phyloP scores from a whole-genome alignment of 306 rosid genomes.

The Prosopis cineraria region DNA sequence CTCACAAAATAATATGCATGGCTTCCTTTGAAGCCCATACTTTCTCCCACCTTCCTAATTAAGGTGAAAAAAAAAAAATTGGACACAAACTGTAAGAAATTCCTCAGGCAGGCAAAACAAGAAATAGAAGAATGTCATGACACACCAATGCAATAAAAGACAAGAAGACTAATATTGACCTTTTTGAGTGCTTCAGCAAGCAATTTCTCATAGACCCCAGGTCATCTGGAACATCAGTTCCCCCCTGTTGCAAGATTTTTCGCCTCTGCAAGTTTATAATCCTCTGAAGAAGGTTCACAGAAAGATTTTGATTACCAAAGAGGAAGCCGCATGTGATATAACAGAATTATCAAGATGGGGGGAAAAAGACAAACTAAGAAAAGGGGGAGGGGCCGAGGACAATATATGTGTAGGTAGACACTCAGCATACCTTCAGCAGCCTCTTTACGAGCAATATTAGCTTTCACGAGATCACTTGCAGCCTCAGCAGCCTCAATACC shows the following conservation, averaged over 20 bases:
- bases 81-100: conserved; percentile 5
- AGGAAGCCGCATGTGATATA: not conserved
- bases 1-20: conserved; percentile 16
- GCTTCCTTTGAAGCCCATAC: not conserved
- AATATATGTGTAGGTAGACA: no score
- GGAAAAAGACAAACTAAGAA: not conserved
- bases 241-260: conserved; percentile 38
- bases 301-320: not conserved
- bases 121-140: not conserved
- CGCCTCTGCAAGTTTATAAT: conserved; percentile 17
- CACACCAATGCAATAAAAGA: not conserved
- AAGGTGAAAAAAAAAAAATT: not conserved
- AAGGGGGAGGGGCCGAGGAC: not conserved
- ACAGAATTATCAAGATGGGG: not conserved
- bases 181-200: conserved; percentile 34
- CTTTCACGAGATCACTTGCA: conserved; percentile 55
- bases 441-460: conserved; percentile 64
- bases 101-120: not conserved
- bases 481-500: conserved; percentile 67
- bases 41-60: not conserved
- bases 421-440: conserved; percentile 47
- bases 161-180: conserved; percentile 1
- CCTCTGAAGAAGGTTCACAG: conserved; percentile 4
- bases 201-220: conserved; percentile 31
- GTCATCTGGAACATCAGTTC: conserved; percentile 35